Conservation (phyloP, 179 eudicot species). For the Beta corolliflora region DNA sequence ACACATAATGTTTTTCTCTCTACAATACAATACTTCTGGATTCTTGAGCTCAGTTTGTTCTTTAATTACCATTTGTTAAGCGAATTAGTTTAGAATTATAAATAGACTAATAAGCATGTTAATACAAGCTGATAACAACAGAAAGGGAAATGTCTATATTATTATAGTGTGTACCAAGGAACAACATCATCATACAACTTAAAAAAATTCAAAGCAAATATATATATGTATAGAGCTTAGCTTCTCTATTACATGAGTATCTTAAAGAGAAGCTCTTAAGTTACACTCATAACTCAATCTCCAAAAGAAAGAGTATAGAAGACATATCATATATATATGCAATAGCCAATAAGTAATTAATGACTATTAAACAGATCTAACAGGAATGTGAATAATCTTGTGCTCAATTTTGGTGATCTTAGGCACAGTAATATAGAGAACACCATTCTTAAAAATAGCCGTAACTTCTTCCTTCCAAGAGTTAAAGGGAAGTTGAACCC, state of each 20-base stretch:
- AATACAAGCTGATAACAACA: too few relatives aligned
- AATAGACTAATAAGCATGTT: too few relatives aligned
- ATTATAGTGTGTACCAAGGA: too few relatives aligned
- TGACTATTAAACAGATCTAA: background rate
- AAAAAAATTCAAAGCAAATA: background rate
- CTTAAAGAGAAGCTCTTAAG: background rate
- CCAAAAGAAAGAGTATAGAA: background rate
- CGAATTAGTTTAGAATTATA: too few relatives aligned
- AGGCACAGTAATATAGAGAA: conserved; percentile 14
- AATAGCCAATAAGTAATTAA: background rate
- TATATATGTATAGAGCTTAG: background rate
- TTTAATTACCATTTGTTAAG: too few relatives aligned
- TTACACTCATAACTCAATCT: background rate
- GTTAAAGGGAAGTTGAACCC: conserved; percentile 9
- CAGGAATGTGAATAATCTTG: conserved; percentile 5
- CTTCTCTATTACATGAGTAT: background rate
- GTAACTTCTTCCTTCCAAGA: conserved; percentile 18
- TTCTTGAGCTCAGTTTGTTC: too few relatives aligned
- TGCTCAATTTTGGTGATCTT: conserved; percentile 17
- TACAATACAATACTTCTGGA: too few relatives aligned
- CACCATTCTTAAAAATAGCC: conserved; percentile 15
- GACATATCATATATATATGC: background rate
- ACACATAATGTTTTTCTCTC: too few relatives aligned
- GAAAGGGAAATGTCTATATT: too few relatives aligned
- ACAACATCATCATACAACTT: background rate